These are phyloP conservation scores for Plasmopara muralis DNA, from an alignment of 352 stramenopile genomes.

Conservation along the genomic window DNA sequence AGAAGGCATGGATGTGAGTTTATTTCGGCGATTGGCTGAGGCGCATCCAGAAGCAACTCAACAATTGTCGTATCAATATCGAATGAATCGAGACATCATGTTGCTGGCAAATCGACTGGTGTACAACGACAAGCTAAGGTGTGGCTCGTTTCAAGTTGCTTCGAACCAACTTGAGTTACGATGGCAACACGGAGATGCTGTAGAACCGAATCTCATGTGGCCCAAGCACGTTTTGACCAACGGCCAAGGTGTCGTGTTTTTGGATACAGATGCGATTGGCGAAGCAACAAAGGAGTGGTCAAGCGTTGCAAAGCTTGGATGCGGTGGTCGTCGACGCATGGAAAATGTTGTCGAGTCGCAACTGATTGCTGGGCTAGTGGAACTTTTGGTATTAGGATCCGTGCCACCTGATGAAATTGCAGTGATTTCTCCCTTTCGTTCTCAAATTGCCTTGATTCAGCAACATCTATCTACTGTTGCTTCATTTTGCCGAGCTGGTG, in stretches of 20 bases:
- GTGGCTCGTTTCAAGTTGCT: conserved; percentile 56
- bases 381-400: conserved; percentile 51
- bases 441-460: conserved; percentile 78
- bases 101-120: conserved; percentile 91
- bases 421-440: conserved; percentile 91
- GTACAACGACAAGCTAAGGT: conserved; percentile 92
- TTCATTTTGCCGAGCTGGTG: conserved; percentile 16
- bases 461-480: conserved; percentile 21
- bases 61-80: conserved; percentile 97
- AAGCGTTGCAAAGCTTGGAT: conserved; percentile 13
- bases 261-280: conserved; percentile 75
- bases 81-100: conserved; percentile 97
- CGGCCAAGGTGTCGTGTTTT: conserved; percentile 64
- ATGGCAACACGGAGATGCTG: conserved; percentile 15
- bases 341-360: conserved; percentile 79
- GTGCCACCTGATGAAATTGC: conserved; percentile 64
- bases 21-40: conserved; percentile 91
- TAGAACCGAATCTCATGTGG: conserved; percentile 25
- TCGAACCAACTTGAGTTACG: conserved; percentile 37
- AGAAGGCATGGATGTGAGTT: conserved; percentile 78
- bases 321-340: conserved; percentile 32
- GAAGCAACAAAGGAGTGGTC: conserved; percentile 19
- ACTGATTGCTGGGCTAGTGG: conserved; percentile 58
- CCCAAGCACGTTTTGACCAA: conserved; percentile 33
- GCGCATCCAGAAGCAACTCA: conserved; percentile 86